A percentile compares a stretch with the other conserved stretches of the same genome.
Conservation (phyloP, 306 rosid species). For the Cicer arietinum region DNA sequence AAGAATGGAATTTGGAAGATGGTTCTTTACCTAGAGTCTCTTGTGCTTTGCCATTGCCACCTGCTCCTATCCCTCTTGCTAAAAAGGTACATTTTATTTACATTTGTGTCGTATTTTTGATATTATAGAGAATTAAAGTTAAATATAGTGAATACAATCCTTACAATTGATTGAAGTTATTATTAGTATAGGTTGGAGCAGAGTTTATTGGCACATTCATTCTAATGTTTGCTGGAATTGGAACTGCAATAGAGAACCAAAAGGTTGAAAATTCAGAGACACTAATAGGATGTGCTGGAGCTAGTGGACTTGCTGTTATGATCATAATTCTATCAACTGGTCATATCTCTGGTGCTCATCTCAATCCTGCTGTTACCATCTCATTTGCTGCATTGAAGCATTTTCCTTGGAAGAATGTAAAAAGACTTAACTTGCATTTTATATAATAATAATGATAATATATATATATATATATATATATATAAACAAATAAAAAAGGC, state of each 20-base stretch:
- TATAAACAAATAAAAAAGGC: too few species aligned
- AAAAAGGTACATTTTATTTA: constrained; percentile 58
- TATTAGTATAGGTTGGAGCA: constrained; percentile 71
- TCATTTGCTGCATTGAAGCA: constrained; percentile 88
- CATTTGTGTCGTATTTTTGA: background rate
- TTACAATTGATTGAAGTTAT: too few species aligned
- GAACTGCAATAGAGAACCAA: constrained; percentile 79
- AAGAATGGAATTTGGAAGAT: constrained; percentile 71
- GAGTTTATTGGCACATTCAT: constrained; percentile 85
- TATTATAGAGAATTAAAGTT: background rate
- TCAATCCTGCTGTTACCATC: constrained; percentile 85
- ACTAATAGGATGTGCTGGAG: constrained; percentile 71
- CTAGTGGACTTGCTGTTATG: constrained; percentile 85
- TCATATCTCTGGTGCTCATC: constrained; percentile 92
- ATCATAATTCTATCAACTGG: constrained; percentile 76
- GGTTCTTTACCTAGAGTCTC: constrained; percentile 67
- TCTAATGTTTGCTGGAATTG: constrained; percentile 75
- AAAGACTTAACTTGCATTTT: background rate
- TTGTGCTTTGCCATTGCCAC: constrained; percentile 68
- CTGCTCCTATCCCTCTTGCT: constrained; percentile 74
- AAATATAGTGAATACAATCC: background rate
- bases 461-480: too few species aligned
- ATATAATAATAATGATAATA: too few species aligned
- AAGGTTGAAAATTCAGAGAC: constrained; percentile 66
- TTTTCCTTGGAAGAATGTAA: constrained; percentile 85